Base-by-base conservation (phyloP, 441 rosid genomes). In the Gossypium gossypioides region DNA sequence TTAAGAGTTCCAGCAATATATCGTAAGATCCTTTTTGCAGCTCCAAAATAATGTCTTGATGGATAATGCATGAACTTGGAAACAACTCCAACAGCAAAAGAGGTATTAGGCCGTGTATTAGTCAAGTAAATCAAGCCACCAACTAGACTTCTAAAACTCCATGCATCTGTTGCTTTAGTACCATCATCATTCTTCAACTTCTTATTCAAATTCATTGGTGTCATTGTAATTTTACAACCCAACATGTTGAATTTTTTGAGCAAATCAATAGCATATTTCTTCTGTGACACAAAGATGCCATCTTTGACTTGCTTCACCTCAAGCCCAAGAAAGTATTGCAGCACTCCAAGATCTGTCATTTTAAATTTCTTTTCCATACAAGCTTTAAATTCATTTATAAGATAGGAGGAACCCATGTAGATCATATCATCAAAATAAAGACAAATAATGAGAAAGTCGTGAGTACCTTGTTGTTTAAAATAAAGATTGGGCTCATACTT, bases 21-120 rank as follows among this genome's bases (percentile, higher is more conserved):
- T 3, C 27, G 6, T 4, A 54, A n/a, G 10, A 55, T 3, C 13
- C 18, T 34, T 6, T 76, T 72, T 29, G 8, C 8, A 25, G 18
- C 48, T 25, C 80, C 54, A 68, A 9, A 37, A 29, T 77, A 71
- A 1, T 60, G 66, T 16, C 62, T 73, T 0, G 76, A 19, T 1
- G 76, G 67, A 51, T 1, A 21, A 0, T 67, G 61, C 68, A 77
- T 73, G 24, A 62, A 73, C 25, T 61, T 73, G 0, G 34, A 74
- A 55, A 77, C 24, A 8, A 66, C 56, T 63, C 75, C 37, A 13
- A 77, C 29, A 16, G 0, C 27, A 22, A 68, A 69, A 6, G 46
- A 40, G 4, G 65, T 71, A 19, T 75, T 3, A 5, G 12, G 57
- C 12, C 10, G 0, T 0, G 0, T 37, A 7, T 7, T 37, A 37